Base-by-base conservation (phyloP, 1,284 basidiomycete species). In the Sanghuangporus weigelae region DNA sequence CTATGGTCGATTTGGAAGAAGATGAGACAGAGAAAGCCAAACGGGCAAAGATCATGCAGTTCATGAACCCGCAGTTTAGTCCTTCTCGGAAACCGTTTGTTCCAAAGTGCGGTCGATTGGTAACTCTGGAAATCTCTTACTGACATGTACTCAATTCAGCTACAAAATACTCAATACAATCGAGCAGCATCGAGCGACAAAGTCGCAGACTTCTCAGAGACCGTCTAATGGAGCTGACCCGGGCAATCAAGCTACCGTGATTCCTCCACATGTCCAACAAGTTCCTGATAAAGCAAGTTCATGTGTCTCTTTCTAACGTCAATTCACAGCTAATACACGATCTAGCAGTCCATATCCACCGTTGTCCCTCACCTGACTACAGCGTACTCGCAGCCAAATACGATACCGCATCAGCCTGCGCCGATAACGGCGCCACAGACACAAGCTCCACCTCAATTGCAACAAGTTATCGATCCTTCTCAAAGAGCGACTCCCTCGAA, bases 1-100 rank as follows among this genome's bases (percentile, higher is more conserved):
- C 79, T 2, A 73, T 86, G 68, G 85, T 86, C 35, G 76, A 77
- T 57, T 81, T 82, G 10, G 89, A 90, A 68, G 87, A 89, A 62
- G 86, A 90, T 59, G 88, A 90, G 68, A 79, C 81, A 3, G 86
- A 89, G 67, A 88, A 84, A 71, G 84, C 82, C 21, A 83, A 87
- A 58, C 80, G 85, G 60, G 77, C 81, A 35, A 90, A 90, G 78
- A 83, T 93, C 60, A 80, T 89, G 78, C 82, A 87, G 62, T 90
- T 85, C 74, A 89, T 90, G 89, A 83, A 84, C 65, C 88, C 88
- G 6, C 80, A 82, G 67, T 73, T 76, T 14, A 67, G 59, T n/a
- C 60, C 61, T 35, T 35, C 66, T 26, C 64, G 63, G 54, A 81
- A 76, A 59, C 75, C 80, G 53, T 72, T 76, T 19, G 75, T 75